Evolutionary conservation across 1,284 basidiomycete genomes (phyloP).

Genomic region (Laetiporus sulphureus): DNA sequence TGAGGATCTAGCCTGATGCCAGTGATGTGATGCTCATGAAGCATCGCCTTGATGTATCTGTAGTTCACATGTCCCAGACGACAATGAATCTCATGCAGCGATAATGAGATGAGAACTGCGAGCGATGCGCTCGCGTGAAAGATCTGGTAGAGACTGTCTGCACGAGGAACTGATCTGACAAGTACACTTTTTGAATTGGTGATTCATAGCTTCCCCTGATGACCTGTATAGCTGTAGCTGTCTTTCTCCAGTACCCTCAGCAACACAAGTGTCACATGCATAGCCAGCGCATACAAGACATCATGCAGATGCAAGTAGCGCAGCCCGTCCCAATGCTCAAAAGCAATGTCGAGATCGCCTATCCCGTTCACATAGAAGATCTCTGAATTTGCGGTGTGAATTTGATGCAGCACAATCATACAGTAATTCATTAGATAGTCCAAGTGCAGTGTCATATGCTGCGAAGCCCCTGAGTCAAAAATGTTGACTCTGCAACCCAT

Average conservation of each 20-base stretch:
- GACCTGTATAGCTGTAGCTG: conserved; percentile 11
- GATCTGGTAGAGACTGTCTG: no score
- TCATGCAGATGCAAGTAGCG: conserved; percentile 17
- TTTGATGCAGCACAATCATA: conserved; percentile 17
- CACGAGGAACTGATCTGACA: no score
- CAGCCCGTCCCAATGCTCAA: conserved; percentile 24
- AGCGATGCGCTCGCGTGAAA: no score
- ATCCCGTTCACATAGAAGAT: conserved; percentile 23
- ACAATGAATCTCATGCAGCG: conserved; percentile 29
- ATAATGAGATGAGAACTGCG: no score
- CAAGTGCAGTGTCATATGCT: conserved; percentile 24
- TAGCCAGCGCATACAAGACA: conserved; percentile 27
- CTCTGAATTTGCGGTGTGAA: conserved; percentile 23
- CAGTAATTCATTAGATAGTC: conserved; percentile 16
- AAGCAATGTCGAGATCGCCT: conserved; percentile 23
- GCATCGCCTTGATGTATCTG: conserved; percentile 13
- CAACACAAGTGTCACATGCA: conserved; percentile 28
- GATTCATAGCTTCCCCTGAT: neutral
- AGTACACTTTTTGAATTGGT: no score
- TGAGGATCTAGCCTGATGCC: conserved; percentile 29
- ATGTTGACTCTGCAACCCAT: neutral
- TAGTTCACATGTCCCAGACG: conserved; percentile 26
- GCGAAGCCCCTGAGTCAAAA: neutral
- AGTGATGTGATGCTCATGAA: conserved; percentile 21
- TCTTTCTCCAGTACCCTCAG: conserved; percentile 19